Evolutionary conservation across 306 rosid species (phyloP).

Genomic region (Prunus persica): DNA sequence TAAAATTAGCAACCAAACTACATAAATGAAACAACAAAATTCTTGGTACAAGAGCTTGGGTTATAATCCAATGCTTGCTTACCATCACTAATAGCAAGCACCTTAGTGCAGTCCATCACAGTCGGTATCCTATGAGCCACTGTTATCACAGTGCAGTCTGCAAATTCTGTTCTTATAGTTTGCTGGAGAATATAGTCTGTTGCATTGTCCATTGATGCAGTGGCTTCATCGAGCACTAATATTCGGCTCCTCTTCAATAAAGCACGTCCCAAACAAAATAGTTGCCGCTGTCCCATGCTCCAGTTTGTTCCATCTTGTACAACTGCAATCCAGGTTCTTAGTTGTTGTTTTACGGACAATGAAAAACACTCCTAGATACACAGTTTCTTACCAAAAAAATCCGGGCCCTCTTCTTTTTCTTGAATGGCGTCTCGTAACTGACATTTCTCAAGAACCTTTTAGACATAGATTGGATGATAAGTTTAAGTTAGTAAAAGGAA

Average conservation of each 20-base stretch:
- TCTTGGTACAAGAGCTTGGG: neutral
- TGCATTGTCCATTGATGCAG: conserved; percentile 36
- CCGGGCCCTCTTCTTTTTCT: conserved; percentile 22
- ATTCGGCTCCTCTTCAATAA: conserved; percentile 30
- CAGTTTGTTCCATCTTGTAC: conserved; percentile 33
- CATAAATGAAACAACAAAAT: neutral
- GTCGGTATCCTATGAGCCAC: conserved; percentile 32
- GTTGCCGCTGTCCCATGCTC: conserved; percentile 37
- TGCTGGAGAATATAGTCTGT: conserved; percentile 25
- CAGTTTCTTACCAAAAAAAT: conserved; percentile 24
- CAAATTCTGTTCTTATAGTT: conserved; percentile 29
- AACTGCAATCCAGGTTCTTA: conserved; percentile 11
- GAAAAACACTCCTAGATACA: no score
- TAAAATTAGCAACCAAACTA: neutral
- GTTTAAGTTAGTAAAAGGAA: neutral
- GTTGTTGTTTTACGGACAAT: no score
- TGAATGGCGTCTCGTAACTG: conserved; percentile 24
- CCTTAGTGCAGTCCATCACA: conserved; percentile 33
- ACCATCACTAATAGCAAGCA: conserved; percentile 32
- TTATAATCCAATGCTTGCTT: conserved; percentile 3
- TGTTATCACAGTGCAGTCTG: conserved; percentile 30
- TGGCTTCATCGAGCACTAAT: conserved; percentile 34
- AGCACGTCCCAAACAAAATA: conserved; percentile 30
- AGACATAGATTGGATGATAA: neutral
- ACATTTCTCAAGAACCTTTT: conserved; percentile 30